Percentiles rank a stretch among this genome's conserved stretches.
Evolutionary conservation across 139 green algal genomes (phyloP).

Genomic region (Chlorella vulgaris): DNA sequence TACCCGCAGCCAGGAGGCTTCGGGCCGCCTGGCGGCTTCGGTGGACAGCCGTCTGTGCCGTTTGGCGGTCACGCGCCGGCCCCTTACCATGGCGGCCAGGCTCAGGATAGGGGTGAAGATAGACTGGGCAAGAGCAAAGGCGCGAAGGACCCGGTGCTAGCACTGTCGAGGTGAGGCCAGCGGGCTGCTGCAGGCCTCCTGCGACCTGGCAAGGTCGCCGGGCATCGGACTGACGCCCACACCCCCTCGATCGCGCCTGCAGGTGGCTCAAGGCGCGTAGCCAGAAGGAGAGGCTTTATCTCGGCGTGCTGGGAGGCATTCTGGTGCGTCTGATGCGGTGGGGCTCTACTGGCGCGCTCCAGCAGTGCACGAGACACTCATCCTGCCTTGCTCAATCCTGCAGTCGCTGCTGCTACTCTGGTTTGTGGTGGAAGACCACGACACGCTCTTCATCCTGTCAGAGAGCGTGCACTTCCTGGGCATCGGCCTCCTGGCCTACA

Average conservation of each 20-base stretch:
- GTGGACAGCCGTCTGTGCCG: background rate
- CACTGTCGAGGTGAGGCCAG: conserved; percentile 27
- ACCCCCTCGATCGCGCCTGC: background rate
- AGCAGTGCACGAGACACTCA: background rate
- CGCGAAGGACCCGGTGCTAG: conserved; percentile 49
- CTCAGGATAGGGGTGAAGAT: conserved; percentile 10
- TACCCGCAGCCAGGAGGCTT: conserved; percentile 13
- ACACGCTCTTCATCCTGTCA: conserved; percentile 95
- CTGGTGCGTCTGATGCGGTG: conserved; percentile 51
- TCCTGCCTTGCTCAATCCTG: background rate
- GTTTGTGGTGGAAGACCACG: conserved; percentile 95
- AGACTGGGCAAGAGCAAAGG: conserved; percentile 12
- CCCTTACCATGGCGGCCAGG: conserved; percentile 1
- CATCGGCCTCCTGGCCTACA: conserved; percentile 93
- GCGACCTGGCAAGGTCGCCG: background rate
- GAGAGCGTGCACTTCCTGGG: conserved; percentile 94
- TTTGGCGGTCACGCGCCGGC: conserved; percentile 14
- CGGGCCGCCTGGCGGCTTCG: background rate
- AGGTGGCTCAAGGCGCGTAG: conserved; percentile 79
- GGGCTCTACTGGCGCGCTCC: too few relatives aligned
- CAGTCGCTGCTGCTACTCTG: conserved; percentile 63
- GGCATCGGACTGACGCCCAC: too few relatives aligned
- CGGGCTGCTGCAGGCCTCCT: background rate
- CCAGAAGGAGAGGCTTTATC: conserved; percentile 59
- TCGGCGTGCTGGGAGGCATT: conserved; percentile 56